Evolutionary conservation across 495 filamentous ascomycete genomes (phyloP).

Genomic region (Neohortaea acidophila): DNA sequence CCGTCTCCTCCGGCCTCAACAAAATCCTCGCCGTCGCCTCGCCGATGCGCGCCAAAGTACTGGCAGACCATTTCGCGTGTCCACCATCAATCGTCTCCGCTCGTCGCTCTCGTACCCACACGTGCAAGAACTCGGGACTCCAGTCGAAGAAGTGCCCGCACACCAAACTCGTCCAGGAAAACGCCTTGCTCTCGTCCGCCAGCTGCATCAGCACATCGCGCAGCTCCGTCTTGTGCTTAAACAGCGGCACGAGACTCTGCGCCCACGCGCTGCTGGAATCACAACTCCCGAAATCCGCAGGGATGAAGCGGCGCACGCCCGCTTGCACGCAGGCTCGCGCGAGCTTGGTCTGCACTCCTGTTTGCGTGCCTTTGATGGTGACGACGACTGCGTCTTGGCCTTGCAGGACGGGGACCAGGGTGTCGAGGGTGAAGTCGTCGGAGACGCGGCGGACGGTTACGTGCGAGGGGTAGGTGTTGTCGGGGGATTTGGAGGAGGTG

Average conservation of each 20-base stretch:
- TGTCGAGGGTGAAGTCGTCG: conserved; percentile 31
- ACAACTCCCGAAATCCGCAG: conserved; percentile 27
- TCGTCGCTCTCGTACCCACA: conserved; percentile 28
- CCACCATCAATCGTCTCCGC: conserved; percentile 36
- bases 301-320: conserved; percentile 29
- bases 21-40: conserved; percentile 30
- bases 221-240: conserved; percentile 31
- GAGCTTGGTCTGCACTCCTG: conserved; percentile 21
- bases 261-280: conserved; percentile 24
- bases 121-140: conserved; percentile 32
- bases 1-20: conserved; percentile 27
- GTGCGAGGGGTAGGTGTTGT: background rate
- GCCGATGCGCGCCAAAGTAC: conserved; percentile 30
- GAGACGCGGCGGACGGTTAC: conserved; percentile 2
- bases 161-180: conserved; percentile 37
- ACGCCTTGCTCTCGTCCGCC: conserved; percentile 25
- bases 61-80: conserved; percentile 26
- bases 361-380: conserved; percentile 20
- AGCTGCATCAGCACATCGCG: conserved; percentile 31
- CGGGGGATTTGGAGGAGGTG: conserved; percentile 23
- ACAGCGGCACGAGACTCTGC: conserved; percentile 27
- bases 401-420: conserved; percentile 29
- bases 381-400: conserved; percentile 37
- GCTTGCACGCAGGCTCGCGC: conserved; percentile 27
- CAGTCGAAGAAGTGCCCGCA: conserved; percentile 39